Base-by-base conservation (phyloP, 495 filamentous ascomycete species). In the Clohesyomyces aquaticus region DNA sequence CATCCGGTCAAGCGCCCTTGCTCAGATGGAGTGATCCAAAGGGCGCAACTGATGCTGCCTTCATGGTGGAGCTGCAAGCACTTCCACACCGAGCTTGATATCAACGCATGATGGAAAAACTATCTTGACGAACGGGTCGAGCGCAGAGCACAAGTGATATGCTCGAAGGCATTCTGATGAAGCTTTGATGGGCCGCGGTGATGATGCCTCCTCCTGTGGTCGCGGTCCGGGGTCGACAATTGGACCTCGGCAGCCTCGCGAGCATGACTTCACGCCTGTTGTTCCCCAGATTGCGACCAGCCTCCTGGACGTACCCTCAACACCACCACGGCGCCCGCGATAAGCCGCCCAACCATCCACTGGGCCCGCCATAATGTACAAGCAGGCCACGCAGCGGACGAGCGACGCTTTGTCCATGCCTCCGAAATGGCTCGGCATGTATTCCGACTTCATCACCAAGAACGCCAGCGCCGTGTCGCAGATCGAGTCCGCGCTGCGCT, bases 381-480 rank as follows among this genome's bases (percentile, higher is more conserved):
- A 68, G 51, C 59, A 70, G 50, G 71, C 62, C 27, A 70, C 65
- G 3, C 53, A 62, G 48, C 42, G 63, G 63, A 55, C 71, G 50
- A 59, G 66, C 22, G 48, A 66, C 25, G 63, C 65, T 54, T 46
- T 76, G 54, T 72, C 83, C 9, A 75, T 86, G 46, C 89, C 90
- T 25, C 83, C 89, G 0, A 87, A 86, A 76, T 93, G 86, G 88
- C 75, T 95, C 28, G 78, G 82, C 53, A 82, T 89, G 71, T 98
- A 98, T 77, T 86, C 86, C 70, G 87, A 93, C 60, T 96, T 97
- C 76, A 92, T 98, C 78, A 90, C 89, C 41, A 93, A 93, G 77
- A 97, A 98, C 76, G 83, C 91, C 55, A 87, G 89, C 73, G 90
- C 93, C 22, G 91, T 98, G 55, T 87, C 88, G 14, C 91, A 96